Evolutionary conservation across 2,329 filamentous ascomycete species (phyloP), one percentile per base, ranked within the genome.

Genomic region (Xylariales sp.): DNA sequence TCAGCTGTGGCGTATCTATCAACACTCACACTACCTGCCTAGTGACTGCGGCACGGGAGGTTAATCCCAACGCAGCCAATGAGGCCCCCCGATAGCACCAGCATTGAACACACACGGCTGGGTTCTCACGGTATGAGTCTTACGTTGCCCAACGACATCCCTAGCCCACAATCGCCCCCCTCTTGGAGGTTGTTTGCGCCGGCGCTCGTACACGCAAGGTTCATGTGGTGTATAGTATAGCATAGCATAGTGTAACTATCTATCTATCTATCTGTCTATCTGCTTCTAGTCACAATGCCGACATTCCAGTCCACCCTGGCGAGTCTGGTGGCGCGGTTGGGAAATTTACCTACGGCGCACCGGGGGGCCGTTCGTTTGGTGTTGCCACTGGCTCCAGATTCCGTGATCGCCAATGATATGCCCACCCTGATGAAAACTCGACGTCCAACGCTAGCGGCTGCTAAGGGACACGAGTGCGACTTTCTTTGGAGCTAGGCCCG

Each of bases 401-500:
- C 53, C 43, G 23, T 7, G 16, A 23, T 32, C 30, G n/a, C 36
- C 34, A 48, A 57, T 56, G 14, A 18, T 18, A 34, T 53, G 46
- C 5, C 23, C 41, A n/a, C 36, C 43, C 39, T 57, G 30, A 36
- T 9, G 39, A 48, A 49, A 36, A 23, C 23, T 49, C 43, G 43
- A 43, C 45, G 34, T 64, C 41, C n/a, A 54, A 55, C 28, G 48
- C 66, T 56, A 62, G 46, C 53, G 62, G 62, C 39, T 76, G 74
- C 72, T 65, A 68, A 30, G 36, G 36, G 71, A 71, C 71, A 71
- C 72, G 72, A 71, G 74, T 75, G 72, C 73, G 72, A 75, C 73
- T 74, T 72, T 58, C 72, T 23, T 23, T 75, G 76, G 75, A 71
- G 76, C 67, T 73, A 77, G 72, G 75, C 75, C 74, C 71, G 73